Evolutionary conservation across 2,329 filamentous ascomycete species (phyloP).

Genomic region (Orbilia javanica): DNA sequence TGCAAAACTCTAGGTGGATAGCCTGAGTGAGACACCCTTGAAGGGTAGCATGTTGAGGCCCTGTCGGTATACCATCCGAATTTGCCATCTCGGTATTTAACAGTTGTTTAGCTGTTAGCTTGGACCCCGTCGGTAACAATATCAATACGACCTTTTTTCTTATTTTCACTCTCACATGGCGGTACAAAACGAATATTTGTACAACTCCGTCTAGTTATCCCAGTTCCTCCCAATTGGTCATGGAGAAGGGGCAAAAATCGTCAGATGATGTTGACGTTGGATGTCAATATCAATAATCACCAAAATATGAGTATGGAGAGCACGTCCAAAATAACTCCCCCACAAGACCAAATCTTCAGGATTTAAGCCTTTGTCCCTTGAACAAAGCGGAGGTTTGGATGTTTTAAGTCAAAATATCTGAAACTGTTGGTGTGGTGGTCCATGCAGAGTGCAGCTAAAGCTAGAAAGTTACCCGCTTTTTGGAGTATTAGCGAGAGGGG

Average conservation of each 20-base stretch:
- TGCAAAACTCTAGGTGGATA: conserved; percentile 20
- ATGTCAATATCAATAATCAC: not conserved
- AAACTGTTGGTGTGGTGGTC: conserved; percentile 56
- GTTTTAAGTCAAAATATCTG: conserved; percentile 57
- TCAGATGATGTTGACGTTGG: no score
- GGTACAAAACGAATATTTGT: not conserved
- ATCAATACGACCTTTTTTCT: not conserved
- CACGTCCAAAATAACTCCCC: not conserved
- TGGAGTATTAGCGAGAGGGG: conserved; percentile 40
- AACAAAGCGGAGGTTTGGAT: conserved; percentile 42
- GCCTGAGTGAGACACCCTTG: conserved; percentile 14
- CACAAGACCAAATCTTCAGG: not conserved
- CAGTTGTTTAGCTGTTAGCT: no score
- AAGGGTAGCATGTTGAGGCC: not conserved
- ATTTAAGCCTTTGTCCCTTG: not conserved
- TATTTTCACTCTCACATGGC: not conserved
- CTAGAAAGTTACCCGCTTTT: conserved; percentile 52
- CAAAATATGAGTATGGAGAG: no score
- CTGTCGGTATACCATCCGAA: conserved; percentile 9
- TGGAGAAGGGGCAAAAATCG: no score
- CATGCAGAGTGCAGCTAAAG: conserved; percentile 24
- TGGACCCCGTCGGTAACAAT: conserved; percentile 6
- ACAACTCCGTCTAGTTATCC: not conserved
- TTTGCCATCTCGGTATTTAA: conserved; percentile 23
- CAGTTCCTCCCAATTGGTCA: no score